Evolutionary conservation across 305 asterid species (phyloP).

Genomic region (Lippia alba): DNA sequence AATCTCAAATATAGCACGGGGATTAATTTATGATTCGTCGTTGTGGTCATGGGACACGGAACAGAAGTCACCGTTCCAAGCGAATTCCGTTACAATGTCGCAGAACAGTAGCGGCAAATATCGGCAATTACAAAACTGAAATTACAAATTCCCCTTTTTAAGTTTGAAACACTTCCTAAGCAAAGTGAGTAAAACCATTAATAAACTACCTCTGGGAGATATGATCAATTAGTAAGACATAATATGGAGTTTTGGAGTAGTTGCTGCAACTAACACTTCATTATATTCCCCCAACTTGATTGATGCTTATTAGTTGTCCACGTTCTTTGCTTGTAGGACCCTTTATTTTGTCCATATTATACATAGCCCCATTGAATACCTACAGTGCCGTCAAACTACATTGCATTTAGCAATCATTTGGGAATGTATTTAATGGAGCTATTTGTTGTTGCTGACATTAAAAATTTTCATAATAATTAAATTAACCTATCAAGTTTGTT

Average conservation of each 20-base stretch:
- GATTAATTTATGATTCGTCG: too few species aligned
- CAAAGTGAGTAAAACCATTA: background rate
- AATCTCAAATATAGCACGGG: too few species aligned
- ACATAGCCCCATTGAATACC: background rate
- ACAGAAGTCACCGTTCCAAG: too few species aligned
- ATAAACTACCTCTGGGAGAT: background rate
- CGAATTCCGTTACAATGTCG: too few species aligned
- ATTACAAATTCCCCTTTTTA: too few species aligned
- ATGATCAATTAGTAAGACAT: background rate
- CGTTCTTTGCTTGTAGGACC: background rate
- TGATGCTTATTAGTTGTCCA: background rate
- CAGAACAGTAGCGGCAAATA: too few species aligned
- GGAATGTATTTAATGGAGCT: background rate
- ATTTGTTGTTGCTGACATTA: too few species aligned
- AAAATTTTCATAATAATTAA: too few species aligned
- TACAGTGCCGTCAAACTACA: background rate
- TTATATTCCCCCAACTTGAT: conserved; percentile 11
- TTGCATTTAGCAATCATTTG: background rate
- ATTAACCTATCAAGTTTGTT: too few species aligned
- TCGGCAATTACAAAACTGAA: too few species aligned
- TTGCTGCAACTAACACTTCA: background rate
- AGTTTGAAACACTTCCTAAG: too few species aligned
- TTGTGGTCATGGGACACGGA: too few species aligned
- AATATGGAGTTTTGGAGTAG: background rate
- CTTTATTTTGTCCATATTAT: background rate